Conservation (phyloP, 495 filamentous ascomycete species). For the Daldinia decipiens region DNA sequence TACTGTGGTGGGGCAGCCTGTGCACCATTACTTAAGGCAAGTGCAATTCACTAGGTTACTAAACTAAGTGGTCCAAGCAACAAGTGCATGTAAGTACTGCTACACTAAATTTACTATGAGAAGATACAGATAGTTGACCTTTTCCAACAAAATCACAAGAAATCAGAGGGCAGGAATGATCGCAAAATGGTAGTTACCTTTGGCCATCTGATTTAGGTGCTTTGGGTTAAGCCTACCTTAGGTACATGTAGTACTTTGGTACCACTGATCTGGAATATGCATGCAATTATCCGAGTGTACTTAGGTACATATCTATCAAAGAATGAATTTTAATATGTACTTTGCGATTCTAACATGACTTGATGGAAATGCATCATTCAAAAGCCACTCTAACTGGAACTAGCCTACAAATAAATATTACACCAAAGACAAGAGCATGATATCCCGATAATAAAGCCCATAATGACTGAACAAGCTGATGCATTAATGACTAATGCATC, state of each 20-base stretch:
- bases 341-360: no score
- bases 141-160: no score
- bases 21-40: background rate
- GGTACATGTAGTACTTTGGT: no score
- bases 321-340: no score
- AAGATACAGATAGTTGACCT: no score
- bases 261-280: no score
- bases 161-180: no score
- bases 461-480: slow-evolving; percentile 37
- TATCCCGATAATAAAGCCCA: background rate
- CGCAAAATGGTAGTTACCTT: no score
- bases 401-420: background rate
- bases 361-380: no score
- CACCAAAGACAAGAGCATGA: background rate
- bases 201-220: no score
- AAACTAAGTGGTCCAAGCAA: background rate
- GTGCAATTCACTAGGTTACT: background rate
- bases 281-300: no score
- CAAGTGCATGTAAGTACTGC: background rate
- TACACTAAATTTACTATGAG: background rate
- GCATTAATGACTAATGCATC: slow-evolving; percentile 32
- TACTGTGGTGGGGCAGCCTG: background rate
- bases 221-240: no score
- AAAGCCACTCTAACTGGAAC: background rate
- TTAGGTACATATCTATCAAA: background rate